These are phyloP conservation scores for Epichloe uncinata DNA, from an alignment of 2,329 filamentous ascomycete genomes.

Conservation along the genomic window DNA sequence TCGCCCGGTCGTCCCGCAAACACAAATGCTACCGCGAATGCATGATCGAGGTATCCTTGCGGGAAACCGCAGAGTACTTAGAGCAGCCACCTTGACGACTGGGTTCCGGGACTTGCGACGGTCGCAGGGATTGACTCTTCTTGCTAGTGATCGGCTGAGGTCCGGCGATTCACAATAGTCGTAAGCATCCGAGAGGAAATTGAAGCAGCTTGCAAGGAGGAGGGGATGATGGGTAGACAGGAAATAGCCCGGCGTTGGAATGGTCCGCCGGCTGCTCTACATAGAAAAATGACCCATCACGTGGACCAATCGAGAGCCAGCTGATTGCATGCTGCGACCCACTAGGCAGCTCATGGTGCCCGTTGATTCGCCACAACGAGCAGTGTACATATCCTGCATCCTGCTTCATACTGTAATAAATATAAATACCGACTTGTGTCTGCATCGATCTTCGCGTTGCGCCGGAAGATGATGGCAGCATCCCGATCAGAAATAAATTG, in stretches of 20 bases:
- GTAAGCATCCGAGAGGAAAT: not conserved
- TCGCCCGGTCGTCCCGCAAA: constrained; percentile 25
- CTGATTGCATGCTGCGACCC: too few species aligned
- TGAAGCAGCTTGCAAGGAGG: too few species aligned
- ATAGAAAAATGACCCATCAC: constrained; percentile 1
- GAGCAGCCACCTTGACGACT: constrained; percentile 21
- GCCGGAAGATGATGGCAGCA: too few species aligned
- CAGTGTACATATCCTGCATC: not conserved
- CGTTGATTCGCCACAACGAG: not conserved
- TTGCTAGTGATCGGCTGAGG: not conserved
- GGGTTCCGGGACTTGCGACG: constrained; percentile 3
- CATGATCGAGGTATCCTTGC: constrained; percentile 32
- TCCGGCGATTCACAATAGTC: not conserved
- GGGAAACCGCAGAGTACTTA: constrained; percentile 29
- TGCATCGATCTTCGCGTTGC: too few species aligned
- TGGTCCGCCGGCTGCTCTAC: not conserved
- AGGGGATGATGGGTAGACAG: too few species aligned
- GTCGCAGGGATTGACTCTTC: not conserved
- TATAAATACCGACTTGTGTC: too few species aligned
- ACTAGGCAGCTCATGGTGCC: too few species aligned
- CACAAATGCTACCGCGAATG: constrained; percentile 23
- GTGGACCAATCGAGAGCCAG: constrained; percentile 1
- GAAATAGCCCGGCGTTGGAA: not conserved
- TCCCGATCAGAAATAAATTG: too few species aligned
- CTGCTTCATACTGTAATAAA: not conserved